These are phyloP conservation scores for Saccharomyces paradoxus DNA, from an alignment of 805 yeast genomes.

Conservation along the genomic window DNA sequence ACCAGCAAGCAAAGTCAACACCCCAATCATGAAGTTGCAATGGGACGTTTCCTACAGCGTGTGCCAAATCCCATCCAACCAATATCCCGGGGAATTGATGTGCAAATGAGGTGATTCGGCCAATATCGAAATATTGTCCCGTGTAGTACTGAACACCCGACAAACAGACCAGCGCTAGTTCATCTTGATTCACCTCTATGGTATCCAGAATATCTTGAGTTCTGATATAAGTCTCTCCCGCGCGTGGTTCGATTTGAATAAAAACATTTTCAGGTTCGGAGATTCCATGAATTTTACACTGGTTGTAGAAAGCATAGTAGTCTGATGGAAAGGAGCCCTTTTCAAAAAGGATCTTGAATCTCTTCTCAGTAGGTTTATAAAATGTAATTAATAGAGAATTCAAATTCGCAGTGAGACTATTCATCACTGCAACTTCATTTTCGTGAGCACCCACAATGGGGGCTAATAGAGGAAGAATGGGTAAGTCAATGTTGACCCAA, in stretches of 20 bases:
- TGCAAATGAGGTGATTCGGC: slow-evolving; percentile 56
- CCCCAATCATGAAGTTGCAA: slow-evolving; percentile 76
- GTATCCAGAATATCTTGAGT: slow-evolving; percentile 54
- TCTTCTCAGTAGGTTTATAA: slow-evolving; percentile 50
- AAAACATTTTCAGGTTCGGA: slow-evolving; percentile 44
- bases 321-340: slow-evolving; percentile 89
- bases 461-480: slow-evolving; percentile 60
- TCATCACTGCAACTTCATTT: slow-evolving; percentile 83
- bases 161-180: slow-evolving; percentile 65
- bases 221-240: slow-evolving; percentile 46
- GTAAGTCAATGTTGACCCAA: slow-evolving; percentile 84
- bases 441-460: slow-evolving; percentile 67
- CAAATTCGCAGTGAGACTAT: slow-evolving; percentile 73
- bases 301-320: slow-evolving; percentile 73
- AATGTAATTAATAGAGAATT: slow-evolving; percentile 68
- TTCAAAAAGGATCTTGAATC: slow-evolving; percentile 72
- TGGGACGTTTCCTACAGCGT: slow-evolving; percentile 83
- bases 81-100: slow-evolving; percentile 41
- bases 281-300: slow-evolving; percentile 53
- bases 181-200: slow-evolving; percentile 49
- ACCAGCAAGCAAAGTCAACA: slow-evolving; percentile 92
- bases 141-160: slow-evolving; percentile 90
- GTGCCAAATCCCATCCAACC: slow-evolving; percentile 94
- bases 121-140: slow-evolving; percentile 78
- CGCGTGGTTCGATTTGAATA: slow-evolving; percentile 55